phyloP scores from a whole-genome alignment of 129 eudicot genomes.

The Flaveria brownii region DNA sequence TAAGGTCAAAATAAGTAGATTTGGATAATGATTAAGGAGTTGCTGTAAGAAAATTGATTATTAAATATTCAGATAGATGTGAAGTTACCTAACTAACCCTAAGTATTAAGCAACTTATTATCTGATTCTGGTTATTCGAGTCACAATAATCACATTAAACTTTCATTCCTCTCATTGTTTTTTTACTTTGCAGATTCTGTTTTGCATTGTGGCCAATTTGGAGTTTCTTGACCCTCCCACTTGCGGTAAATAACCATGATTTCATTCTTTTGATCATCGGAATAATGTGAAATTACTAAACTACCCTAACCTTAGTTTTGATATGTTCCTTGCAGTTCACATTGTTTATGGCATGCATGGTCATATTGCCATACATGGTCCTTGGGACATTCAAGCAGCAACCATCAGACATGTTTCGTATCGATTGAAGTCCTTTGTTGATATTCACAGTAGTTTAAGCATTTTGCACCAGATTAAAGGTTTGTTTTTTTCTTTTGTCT shows the following conservation, averaged over 20 bases:
- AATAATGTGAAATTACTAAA: constrained; percentile 5
- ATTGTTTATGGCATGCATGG: constrained; percentile 91
- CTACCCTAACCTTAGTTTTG: neutral
- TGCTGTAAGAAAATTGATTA: neutral
- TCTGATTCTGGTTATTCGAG: constrained; percentile 2
- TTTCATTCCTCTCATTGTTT: neutral
- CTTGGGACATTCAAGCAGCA: constrained; percentile 56
- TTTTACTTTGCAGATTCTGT: constrained; percentile 54
- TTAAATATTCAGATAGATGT: neutral
- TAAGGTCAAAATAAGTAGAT: neutral
- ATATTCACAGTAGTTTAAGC: constrained; percentile 29
- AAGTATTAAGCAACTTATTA: neutral
- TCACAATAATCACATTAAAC: neutral
- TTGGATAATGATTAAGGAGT: neutral
- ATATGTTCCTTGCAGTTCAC: constrained; percentile 56
- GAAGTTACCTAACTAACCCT: constrained; percentile 8
- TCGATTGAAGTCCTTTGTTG: constrained; percentile 55
- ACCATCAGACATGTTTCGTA: constrained; percentile 64
- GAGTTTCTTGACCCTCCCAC: constrained; percentile 93
- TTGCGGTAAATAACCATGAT: constrained; percentile 52
- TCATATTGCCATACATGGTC: constrained; percentile 70
- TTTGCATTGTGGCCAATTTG: constrained; percentile 91
- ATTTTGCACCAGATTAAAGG: constrained; percentile 25
- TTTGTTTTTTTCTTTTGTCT: constrained; percentile 18
- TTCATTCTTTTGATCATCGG: neutral